Conservation (phyloP, 108 stramenopile species). For the Cylindrotheca fusiformis region DNA sequence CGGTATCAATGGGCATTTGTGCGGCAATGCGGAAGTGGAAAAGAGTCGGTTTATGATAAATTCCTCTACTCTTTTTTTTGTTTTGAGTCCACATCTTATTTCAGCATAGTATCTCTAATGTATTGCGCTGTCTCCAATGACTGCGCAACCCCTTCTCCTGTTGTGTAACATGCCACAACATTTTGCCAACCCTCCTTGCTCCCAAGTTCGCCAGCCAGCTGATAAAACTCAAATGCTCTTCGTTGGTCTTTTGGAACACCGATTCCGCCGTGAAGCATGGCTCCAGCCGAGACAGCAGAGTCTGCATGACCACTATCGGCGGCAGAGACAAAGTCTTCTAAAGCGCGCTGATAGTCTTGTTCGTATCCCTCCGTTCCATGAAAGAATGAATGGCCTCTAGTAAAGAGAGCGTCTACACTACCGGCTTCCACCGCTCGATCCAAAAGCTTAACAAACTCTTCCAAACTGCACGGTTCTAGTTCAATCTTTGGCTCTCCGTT, state of each 20-base stretch:
- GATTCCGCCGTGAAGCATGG: constrained; percentile 60
- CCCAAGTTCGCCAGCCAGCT: constrained; percentile 77
- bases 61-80: no score
- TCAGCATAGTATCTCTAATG: constrained; percentile 77
- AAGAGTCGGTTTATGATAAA: not conserved
- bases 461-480: constrained; percentile 36
- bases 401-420: constrained; percentile 62
- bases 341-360: constrained; percentile 39
- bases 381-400: constrained; percentile 63
- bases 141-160: constrained; percentile 75
- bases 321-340: constrained; percentile 61
- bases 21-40: not conserved
- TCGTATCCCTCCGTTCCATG: constrained; percentile 65
- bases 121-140: constrained; percentile 69
- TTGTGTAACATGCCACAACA: constrained; percentile 77
- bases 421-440: constrained; percentile 50
- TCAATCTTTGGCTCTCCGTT: constrained; percentile 46
- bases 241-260: constrained; percentile 54
- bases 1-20: no score
- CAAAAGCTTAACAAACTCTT: constrained; percentile 30
- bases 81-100: constrained; percentile 5
- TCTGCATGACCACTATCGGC: constrained; percentile 70
- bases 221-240: constrained; percentile 78
- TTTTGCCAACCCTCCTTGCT: constrained; percentile 81
- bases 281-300: constrained; percentile 81